These are phyloP conservation scores for Chaetomium cochliodes DNA, from an alignment of 495 filamentous ascomycete species.

Conservation along the genomic window DNA sequence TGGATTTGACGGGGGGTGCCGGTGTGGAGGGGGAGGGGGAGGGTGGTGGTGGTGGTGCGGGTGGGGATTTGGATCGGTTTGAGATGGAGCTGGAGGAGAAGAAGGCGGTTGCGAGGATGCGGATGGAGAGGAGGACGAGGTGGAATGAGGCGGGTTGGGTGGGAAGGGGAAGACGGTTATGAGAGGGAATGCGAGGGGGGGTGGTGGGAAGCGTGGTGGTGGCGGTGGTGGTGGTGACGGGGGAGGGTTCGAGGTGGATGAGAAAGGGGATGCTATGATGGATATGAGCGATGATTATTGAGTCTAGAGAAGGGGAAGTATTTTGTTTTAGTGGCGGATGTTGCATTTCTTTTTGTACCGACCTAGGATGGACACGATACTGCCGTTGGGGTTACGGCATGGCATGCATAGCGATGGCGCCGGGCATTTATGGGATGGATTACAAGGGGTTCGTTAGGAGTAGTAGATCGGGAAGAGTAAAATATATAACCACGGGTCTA, in stretches of 20 bases:
- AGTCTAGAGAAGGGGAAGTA: neutral
- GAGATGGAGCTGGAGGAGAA: slow-evolving; percentile 34
- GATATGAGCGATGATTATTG: slow-evolving; percentile 33
- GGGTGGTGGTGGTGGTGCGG: neutral
- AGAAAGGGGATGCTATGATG: slow-evolving; percentile 23
- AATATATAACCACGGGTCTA: neutral
- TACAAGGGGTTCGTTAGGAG: neutral
- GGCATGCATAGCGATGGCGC: slow-evolving; percentile 28
- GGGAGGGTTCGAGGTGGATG: slow-evolving; percentile 6
- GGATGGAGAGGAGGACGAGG: slow-evolving; percentile 23
- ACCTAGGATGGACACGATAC: slow-evolving; percentile 11
- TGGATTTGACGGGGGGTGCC: neutral
- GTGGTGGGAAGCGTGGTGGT: slow-evolving; percentile 3
- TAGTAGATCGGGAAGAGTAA: neutral
- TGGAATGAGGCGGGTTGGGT: slow-evolving; percentile 13
- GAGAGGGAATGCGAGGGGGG: slow-evolving; percentile 11
- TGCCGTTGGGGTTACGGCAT: slow-evolving; percentile 18
- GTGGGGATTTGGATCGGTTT: slow-evolving; percentile 37
- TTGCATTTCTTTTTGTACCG: slow-evolving; percentile 11
- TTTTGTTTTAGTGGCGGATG: neutral
- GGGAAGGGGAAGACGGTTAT: slow-evolving; percentile 32
- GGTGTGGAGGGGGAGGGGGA: slow-evolving; percentile 28
- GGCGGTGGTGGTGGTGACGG: neutral
- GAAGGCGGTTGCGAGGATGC: slow-evolving; percentile 30
- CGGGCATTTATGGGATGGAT: slow-evolving; percentile 13